A percentile compares a stretch with the other conserved stretches of the same genome.
These are phyloP conservation scores for Nevesoporus exiguus DNA, from an alignment of 768 basidiomycete species.

Conservation along the genomic window DNA sequence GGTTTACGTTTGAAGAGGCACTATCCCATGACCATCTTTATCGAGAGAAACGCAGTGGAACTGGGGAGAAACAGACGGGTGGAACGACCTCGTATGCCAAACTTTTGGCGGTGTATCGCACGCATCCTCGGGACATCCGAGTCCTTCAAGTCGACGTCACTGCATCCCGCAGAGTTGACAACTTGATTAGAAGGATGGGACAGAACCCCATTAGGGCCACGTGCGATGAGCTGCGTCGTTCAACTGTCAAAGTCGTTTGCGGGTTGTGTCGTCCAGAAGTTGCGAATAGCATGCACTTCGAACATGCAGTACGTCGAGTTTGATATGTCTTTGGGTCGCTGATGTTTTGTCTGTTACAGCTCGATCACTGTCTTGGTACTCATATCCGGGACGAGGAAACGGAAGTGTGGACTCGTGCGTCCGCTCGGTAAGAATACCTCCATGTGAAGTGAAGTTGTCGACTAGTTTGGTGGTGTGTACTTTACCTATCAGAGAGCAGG, in stretches of 20 bases:
- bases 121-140: neutral
- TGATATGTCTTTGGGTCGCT: neutral
- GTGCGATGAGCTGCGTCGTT: neutral
- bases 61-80: neutral
- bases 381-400: neutral
- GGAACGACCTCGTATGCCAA: neutral
- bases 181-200: constrained; percentile 9
- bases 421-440: neutral
- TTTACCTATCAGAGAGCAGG: too few relatives aligned
- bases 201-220: constrained; percentile 4
- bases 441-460: too few relatives aligned
- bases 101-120: neutral
- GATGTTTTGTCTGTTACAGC: neutral
- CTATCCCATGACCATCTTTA: constrained; percentile 11
- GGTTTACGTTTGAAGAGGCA: constrained; percentile 6
- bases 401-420: constrained; percentile 4
- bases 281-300: constrained; percentile 2
- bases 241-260: constrained; percentile 7
- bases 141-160: constrained; percentile 8
- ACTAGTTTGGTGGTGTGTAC: too few relatives aligned
- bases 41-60: neutral
- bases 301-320: neutral
- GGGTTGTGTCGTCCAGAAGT: neutral
- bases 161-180: constrained; percentile 4
- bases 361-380: constrained; percentile 3